Percentiles rank a stretch among this genome's conserved stretches.
Evolutionary conservation across 371 early-diverging fungal species (phyloP).

Genomic region (Sporodiniella umbellata): DNA sequence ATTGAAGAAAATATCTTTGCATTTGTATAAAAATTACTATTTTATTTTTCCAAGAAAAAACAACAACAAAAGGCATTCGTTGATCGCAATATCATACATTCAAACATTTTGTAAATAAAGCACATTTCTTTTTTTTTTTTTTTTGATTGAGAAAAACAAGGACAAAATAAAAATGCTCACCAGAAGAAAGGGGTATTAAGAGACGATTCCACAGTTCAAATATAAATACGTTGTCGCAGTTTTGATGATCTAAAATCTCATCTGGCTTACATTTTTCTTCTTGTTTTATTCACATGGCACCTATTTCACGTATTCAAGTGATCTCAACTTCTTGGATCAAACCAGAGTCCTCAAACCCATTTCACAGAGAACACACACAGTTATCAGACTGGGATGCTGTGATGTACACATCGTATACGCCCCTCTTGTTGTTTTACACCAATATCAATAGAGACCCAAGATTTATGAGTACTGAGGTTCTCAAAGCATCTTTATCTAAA

Average conservation of each 20-base stretch:
- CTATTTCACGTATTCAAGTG: constrained; percentile 14
- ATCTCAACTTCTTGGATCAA: constrained; percentile 16
- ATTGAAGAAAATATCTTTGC: background rate
- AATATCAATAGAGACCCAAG: constrained; percentile 15
- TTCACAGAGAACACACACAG: constrained; percentile 11
- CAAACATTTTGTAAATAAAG: no score
- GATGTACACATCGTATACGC: constrained; percentile 43
- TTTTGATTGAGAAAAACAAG: no score
- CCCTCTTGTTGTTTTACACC: constrained; percentile 30
- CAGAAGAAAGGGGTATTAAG: background rate
- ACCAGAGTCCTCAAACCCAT: constrained; percentile 20
- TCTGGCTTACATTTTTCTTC: background rate
- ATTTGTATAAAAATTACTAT: background rate
- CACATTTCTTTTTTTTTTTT: no score
- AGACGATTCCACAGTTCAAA: background rate
- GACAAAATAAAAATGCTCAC: no score
- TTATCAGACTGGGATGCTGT: constrained; percentile 45
- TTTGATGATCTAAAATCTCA: background rate
- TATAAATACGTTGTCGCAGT: background rate
- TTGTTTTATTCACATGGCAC: constrained; percentile 4
- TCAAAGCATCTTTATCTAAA: constrained; percentile 17
- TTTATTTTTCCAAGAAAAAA: no score
- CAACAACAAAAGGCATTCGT: background rate
- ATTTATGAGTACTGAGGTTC: constrained; percentile 29
- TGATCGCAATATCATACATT: no score